phyloP scores from a whole-genome alignment of 164 flowering plant species.

The Dillenia turbinata region DNA sequence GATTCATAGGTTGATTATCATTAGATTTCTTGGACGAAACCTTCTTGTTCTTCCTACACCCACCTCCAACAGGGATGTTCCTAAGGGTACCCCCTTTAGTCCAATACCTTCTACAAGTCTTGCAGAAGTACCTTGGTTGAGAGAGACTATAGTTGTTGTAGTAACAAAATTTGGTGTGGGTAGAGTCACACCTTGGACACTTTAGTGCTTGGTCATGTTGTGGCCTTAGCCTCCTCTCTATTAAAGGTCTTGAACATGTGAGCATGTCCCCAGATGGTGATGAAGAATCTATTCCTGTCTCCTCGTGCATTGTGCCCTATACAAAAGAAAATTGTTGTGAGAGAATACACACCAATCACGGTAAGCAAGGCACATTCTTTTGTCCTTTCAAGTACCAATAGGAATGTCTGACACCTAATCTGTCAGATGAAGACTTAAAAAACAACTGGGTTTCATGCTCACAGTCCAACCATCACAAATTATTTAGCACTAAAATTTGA shows the following conservation, averaged over 20 bases:
- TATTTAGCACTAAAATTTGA: no score
- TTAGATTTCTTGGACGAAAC: slow-evolving; percentile 30
- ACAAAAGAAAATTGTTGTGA: slow-evolving; percentile 2
- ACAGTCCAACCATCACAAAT: neutral
- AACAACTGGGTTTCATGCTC: no score
- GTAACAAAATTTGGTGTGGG: slow-evolving; percentile 82
- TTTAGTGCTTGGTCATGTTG: slow-evolving; percentile 67
- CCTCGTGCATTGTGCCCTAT: slow-evolving; percentile 50
- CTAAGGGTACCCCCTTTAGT: slow-evolving; percentile 79
- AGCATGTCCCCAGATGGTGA: slow-evolving; percentile 52
- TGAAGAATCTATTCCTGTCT: slow-evolving; percentile 46
- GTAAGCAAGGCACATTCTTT: neutral
- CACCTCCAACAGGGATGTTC: slow-evolving; percentile 83
- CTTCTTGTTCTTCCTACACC: slow-evolving; percentile 67
- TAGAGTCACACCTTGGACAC: slow-evolving; percentile 76
- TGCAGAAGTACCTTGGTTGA: slow-evolving; percentile 84
- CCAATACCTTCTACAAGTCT: slow-evolving; percentile 81
- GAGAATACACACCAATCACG: neutral
- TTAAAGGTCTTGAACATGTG: slow-evolving; percentile 46
- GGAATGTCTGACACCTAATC: slow-evolving; percentile 2
- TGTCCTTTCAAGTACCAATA: slow-evolving; percentile 5
- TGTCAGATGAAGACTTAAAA: neutral
- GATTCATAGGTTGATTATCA: slow-evolving; percentile 18
- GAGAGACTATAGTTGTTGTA: slow-evolving; percentile 86
- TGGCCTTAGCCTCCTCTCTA: slow-evolving; percentile 58